Evolutionary conservation across 148 eudicot genomes (phyloP).

Genomic region (Fagopyrum esculentum): DNA sequence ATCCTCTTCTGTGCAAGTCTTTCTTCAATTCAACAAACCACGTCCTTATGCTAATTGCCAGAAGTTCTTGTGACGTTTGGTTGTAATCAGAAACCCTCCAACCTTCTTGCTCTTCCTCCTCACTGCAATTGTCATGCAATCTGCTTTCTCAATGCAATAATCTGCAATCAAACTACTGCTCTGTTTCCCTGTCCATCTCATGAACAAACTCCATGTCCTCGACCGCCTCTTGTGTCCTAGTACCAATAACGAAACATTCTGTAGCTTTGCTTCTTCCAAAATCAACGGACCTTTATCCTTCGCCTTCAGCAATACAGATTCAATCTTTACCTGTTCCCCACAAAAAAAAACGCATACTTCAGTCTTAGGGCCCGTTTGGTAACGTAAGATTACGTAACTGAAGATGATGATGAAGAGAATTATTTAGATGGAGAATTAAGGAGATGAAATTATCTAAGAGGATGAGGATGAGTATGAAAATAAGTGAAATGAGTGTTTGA

Average conservation of each 20-base stretch:
- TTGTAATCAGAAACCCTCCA: conserved; percentile 78
- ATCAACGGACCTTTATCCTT: conserved; percentile 58
- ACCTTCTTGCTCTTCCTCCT: conserved; percentile 60
- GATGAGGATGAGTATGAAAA: no score
- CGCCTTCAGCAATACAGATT: conserved; percentile 39
- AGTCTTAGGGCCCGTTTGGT: no score
- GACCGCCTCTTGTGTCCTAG: conserved; percentile 60
- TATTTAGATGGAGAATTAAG: no score
- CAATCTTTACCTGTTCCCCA: conserved; percentile 54
- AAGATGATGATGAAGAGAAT: no score
- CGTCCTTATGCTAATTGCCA: conserved; percentile 67
- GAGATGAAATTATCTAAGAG: no score
- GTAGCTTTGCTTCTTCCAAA: conserved; percentile 56
- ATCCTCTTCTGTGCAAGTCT: no score
- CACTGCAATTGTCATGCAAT: conserved; percentile 79
- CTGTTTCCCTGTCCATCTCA: conserved; percentile 40
- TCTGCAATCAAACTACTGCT: conserved; percentile 39
- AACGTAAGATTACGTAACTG: no score
- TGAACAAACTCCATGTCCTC: conserved; percentile 47
- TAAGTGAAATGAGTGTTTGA: no score
- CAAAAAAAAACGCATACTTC: no score
- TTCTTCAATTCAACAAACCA: no score
- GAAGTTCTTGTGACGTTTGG: conserved; percentile 76
- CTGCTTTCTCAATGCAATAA: conserved; percentile 74
- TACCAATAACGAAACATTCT: conserved; percentile 45